These are phyloP conservation scores for Periconia sp. DNA, from an alignment of 2,329 filamentous ascomycete species.

Conservation along the genomic window DNA sequence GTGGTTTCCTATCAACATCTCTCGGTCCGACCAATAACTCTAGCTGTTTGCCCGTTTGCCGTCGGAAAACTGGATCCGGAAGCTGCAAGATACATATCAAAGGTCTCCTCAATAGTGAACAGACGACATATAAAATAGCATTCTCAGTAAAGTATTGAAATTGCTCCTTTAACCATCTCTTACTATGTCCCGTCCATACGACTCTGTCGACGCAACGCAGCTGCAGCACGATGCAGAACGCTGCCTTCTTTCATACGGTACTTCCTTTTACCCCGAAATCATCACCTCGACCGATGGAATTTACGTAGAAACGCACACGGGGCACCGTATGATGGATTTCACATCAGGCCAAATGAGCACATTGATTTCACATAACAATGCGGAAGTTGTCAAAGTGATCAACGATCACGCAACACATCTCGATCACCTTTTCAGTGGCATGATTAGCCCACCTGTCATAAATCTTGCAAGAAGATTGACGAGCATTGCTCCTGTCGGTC, in stretches of 20 bases:
- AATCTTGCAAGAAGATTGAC: conserved; percentile 32
- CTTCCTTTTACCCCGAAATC: conserved; percentile 30
- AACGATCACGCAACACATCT: conserved; percentile 27
- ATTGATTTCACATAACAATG: conserved; percentile 33
- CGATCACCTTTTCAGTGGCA: conserved; percentile 39
- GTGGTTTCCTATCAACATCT: too few relatives aligned
- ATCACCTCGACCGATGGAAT: conserved; percentile 31
- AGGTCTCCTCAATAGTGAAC: too few relatives aligned
- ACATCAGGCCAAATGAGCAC: conserved; percentile 34
- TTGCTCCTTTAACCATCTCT: not conserved
- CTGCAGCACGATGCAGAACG: conserved; percentile 10
- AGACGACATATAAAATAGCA: too few relatives aligned
- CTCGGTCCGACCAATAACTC: too few relatives aligned
- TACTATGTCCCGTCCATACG: conserved; percentile 19
- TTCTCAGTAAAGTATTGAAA: too few relatives aligned
- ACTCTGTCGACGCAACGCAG: conserved; percentile 15
- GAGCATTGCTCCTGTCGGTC: conserved; percentile 22
- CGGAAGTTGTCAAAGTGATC: conserved; percentile 36
- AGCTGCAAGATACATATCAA: too few relatives aligned
- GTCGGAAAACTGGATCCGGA: too few relatives aligned
- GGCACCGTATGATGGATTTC: conserved; percentile 37
- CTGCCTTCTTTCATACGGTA: conserved; percentile 23
- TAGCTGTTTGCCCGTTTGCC: too few relatives aligned
- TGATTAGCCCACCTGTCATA: conserved; percentile 40
- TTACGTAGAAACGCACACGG: conserved; percentile 31